Percentiles rank a stretch among this genome's conserved stretches.
phyloP scores from a whole-genome alignment of 2,329 filamentous ascomycete species.

The Phaeophleospora eucalypticola region DNA sequence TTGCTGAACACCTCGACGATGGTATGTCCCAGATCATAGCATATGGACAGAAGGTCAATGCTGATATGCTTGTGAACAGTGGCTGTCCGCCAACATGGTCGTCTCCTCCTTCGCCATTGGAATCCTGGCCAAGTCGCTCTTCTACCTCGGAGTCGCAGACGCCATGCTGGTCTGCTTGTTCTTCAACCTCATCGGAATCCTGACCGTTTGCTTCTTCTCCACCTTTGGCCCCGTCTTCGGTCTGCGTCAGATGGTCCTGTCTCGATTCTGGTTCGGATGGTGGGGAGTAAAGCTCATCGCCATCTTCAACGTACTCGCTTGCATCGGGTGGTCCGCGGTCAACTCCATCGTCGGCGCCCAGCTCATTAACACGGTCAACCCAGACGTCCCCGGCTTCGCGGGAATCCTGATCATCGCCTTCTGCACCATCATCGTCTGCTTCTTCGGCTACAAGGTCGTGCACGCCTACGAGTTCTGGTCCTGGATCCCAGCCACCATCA shows the following conservation, averaged over 20 bases:
- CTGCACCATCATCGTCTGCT: constrained; percentile 64
- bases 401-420: constrained; percentile 71
- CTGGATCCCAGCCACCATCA: constrained; percentile 69
- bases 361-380: constrained; percentile 69
- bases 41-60: constrained; percentile 1
- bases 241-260: constrained; percentile 75
- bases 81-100: constrained; percentile 75
- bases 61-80: constrained; percentile 44
- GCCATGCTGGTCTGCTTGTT: constrained; percentile 68
- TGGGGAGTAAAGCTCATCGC: constrained; percentile 48
- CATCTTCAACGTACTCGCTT: constrained; percentile 66
- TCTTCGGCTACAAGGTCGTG: constrained; percentile 71
- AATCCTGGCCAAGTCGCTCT: constrained; percentile 64
- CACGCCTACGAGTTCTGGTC: constrained; percentile 72
- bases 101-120: constrained; percentile 74
- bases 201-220: constrained; percentile 72
- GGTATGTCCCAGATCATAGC: constrained; percentile 42
- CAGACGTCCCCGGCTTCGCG: constrained; percentile 64
- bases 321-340: constrained; percentile 70
- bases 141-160: constrained; percentile 68
- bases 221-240: constrained; percentile 72
- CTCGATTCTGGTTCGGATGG: constrained; percentile 68
- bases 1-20: constrained; percentile 67
- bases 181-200: constrained; percentile 68
- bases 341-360: constrained; percentile 79